Evolutionary conservation across 371 early-diverging fungal species (phyloP).

Genomic region (Mortierella sp.): DNA sequence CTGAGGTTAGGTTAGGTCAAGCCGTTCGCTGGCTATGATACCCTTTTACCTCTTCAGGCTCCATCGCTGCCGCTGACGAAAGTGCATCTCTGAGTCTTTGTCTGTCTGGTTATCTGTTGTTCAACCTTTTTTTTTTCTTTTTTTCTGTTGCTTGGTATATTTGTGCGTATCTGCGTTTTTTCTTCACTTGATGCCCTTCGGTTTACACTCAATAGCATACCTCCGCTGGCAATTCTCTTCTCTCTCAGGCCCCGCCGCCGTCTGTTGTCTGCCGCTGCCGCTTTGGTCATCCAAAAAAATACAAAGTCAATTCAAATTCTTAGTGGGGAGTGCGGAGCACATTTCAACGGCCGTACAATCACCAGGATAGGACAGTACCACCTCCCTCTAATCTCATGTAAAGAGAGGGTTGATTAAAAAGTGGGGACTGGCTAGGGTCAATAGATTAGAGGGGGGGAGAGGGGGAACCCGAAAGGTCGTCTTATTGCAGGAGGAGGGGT

Average conservation of each 20-base stretch:
- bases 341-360: not conserved
- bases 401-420: slow-evolving; percentile 2
- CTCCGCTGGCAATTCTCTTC: not conserved
- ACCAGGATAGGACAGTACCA: not conserved
- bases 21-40: not conserved
- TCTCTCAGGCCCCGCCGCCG: not conserved
- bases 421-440: not conserved
- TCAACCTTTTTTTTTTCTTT: not conserved
- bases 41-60: not conserved
- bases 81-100: no score
- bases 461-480: not conserved
- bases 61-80: not conserved
- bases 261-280: slow-evolving; percentile 6
- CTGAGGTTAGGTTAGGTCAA: not conserved
- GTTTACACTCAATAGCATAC: not conserved
- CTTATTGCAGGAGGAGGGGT: not conserved
- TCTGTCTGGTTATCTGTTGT: not conserved
- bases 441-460: not conserved
- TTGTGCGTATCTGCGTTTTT: not conserved
- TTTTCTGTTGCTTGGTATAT: not conserved
- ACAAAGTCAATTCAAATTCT: not conserved
- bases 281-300: slow-evolving; percentile 7
- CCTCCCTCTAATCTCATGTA: not conserved
- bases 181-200: not conserved
- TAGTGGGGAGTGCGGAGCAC: not conserved